These are phyloP conservation scores for Russula dissimulans DNA, from an alignment of 768 basidiomycete genomes.

Conservation along the genomic window DNA sequence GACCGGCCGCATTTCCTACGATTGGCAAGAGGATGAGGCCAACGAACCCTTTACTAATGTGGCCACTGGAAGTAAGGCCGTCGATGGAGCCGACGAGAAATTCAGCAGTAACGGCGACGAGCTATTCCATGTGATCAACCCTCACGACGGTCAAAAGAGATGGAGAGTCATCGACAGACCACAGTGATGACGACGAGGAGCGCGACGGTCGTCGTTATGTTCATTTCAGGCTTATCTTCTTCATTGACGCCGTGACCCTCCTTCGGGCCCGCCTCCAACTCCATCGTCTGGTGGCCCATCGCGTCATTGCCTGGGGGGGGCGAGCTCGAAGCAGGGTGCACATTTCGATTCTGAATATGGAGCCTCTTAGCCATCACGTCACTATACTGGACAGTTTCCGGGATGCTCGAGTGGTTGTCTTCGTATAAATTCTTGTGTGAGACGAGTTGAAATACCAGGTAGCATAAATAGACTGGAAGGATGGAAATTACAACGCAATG, in stretches of 20 bases:
- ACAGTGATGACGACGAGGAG: constrained; percentile 33
- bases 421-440: constrained; percentile 46
- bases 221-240: constrained; percentile 31
- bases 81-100: constrained; percentile 74
- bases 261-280: constrained; percentile 12
- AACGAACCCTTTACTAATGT: constrained; percentile 72
- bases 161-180: constrained; percentile 21
- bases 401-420: constrained; percentile 22
- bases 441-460: constrained; percentile 48
- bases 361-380: background rate
- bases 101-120: constrained; percentile 49
- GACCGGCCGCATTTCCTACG: constrained; percentile 79
- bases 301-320: background rate
- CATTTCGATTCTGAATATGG: background rate
- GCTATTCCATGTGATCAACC: constrained; percentile 16
- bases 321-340: background rate
- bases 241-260: constrained; percentile 17
- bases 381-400: background rate
- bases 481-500: background rate
- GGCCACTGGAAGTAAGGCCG: constrained; percentile 49
- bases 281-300: background rate
- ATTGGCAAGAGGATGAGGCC: constrained; percentile 85
- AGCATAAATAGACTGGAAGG: constrained; percentile 39
- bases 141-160: background rate
- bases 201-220: constrained; percentile 27